Conservation (phyloP, 345 rosid species). For the Acer negundo region DNA sequence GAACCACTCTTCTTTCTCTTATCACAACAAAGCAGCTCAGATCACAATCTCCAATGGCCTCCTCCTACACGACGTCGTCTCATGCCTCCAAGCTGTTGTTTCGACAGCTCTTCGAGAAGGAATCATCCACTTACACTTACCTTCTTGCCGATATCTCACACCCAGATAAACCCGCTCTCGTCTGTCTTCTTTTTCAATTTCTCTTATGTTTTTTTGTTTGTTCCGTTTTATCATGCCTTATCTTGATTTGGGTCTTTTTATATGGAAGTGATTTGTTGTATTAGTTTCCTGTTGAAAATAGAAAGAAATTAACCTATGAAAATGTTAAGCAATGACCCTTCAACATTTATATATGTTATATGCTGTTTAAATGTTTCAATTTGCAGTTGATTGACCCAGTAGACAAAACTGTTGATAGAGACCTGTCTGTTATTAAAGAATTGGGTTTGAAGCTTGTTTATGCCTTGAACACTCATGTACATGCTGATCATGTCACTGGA, state of each 20-base stretch:
- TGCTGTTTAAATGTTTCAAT: not conserved
- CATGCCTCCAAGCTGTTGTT: constrained; percentile 58
- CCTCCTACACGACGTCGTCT: constrained; percentile 24
- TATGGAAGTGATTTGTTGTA: not conserved
- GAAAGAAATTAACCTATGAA: too few species aligned
- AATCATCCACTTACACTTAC: constrained; percentile 84
- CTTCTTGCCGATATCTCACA: constrained; percentile 87
- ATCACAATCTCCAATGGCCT: constrained; percentile 33
- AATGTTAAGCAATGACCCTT: too few species aligned
- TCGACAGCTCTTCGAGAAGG: constrained; percentile 93
- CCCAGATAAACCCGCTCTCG: constrained; percentile 88
- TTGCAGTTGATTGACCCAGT: constrained; percentile 93
- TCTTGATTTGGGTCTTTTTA: not conserved
- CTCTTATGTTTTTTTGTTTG: not conserved
- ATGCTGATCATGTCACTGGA: constrained; percentile 98
- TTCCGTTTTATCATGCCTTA: not conserved
- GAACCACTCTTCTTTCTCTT: constrained; percentile 4
- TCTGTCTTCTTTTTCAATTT: constrained; percentile 24
- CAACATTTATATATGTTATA: not conserved
- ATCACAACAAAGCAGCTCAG: constrained; percentile 2
- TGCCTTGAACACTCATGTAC: constrained; percentile 94
- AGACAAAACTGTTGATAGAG: constrained; percentile 88
- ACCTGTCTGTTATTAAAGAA: constrained; percentile 62
- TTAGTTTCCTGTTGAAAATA: not conserved
- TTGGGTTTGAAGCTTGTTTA: constrained; percentile 75